Percentiles rank a stretch among this genome's conserved stretches.
phyloP scores from a whole-genome alignment of 768 basidiomycete genomes.

The Mycena sanguinolenta region DNA sequence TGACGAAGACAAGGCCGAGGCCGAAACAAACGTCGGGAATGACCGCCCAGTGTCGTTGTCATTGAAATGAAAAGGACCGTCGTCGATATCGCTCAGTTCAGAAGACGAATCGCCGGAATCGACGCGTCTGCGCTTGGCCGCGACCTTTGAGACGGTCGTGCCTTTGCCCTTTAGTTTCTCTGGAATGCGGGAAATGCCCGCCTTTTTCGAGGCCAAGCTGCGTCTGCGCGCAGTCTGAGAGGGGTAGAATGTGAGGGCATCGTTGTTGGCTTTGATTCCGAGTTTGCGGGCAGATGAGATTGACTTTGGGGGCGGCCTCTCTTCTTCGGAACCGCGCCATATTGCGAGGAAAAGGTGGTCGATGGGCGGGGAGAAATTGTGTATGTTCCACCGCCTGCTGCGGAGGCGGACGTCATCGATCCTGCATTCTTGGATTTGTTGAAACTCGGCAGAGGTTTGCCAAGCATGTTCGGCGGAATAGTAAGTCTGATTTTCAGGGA shows the following conservation, averaged over 20 bases:
- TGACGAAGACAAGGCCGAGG: conserved; percentile 66
- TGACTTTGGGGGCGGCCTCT: conserved; percentile 71
- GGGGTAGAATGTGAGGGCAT: conserved; percentile 33
- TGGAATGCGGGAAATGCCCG: conserved; percentile 34
- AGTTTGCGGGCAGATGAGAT: conserved; percentile 51
- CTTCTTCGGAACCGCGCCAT: conserved; percentile 55
- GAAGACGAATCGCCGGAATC: conserved; percentile 49
- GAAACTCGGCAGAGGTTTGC: conserved; percentile 49
- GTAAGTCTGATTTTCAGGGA: conserved; percentile 83
- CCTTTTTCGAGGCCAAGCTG: conserved; percentile 38
- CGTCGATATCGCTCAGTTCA: conserved; percentile 55
- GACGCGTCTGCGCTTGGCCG: conserved; percentile 52
- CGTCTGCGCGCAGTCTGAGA: conserved; percentile 36
- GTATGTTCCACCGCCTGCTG: conserved; percentile 49
- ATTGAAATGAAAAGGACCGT: conserved; percentile 42
- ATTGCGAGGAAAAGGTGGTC: conserved; percentile 34
- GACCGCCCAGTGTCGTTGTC: conserved; percentile 51
- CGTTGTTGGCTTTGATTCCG: conserved; percentile 38
- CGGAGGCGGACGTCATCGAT: conserved; percentile 57
- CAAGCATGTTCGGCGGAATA: conserved; percentile 68
- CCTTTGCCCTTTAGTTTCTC: conserved; percentile 47
- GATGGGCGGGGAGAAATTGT: conserved; percentile 34
- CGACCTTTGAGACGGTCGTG: conserved; percentile 45
- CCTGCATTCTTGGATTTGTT: conserved; percentile 47
- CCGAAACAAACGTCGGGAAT: conserved; percentile 80